phyloP scores from a whole-genome alignment of 2,329 filamentous ascomycete genomes.

The Blastomyces silverae region DNA sequence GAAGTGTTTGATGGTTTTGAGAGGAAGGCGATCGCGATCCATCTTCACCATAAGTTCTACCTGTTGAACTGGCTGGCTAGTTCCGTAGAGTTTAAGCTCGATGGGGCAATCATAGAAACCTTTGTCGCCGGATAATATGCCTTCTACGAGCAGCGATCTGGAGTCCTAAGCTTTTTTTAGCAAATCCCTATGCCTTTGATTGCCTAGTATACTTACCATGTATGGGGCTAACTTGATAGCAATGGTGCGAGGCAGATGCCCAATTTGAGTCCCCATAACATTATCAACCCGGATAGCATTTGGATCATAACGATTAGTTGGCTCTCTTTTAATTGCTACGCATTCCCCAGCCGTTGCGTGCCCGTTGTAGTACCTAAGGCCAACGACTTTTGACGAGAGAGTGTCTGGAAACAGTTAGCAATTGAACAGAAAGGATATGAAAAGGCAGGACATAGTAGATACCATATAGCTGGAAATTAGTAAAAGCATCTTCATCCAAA shows the following conservation, averaged over 20 bases:
- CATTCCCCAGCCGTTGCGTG: slow-evolving; percentile 57
- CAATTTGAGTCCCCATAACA: slow-evolving; percentile 66
- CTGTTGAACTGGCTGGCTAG: slow-evolving; percentile 49
- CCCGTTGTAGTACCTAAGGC: slow-evolving; percentile 57
- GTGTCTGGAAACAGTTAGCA: slow-evolving; percentile 24
- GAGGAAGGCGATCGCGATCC: slow-evolving; percentile 58
- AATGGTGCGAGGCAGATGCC: slow-evolving; percentile 63
- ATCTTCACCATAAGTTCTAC: slow-evolving; percentile 55
- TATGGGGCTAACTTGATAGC: slow-evolving; percentile 68
- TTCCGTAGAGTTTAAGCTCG: slow-evolving; percentile 61
- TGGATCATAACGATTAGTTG: slow-evolving; percentile 59
- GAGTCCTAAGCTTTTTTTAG: slow-evolving; percentile 42
- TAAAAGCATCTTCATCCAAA: slow-evolving; percentile 32
- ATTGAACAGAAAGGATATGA: slow-evolving; percentile 23
- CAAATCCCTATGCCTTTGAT: background rate
- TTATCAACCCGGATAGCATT: slow-evolving; percentile 78
- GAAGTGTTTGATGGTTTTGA: slow-evolving; percentile 46
- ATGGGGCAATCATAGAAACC: slow-evolving; percentile 66
- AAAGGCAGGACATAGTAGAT: slow-evolving; percentile 25
- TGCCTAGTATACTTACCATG: slow-evolving; percentile 47
- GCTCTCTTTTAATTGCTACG: slow-evolving; percentile 59
- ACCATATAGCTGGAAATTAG: slow-evolving; percentile 37
- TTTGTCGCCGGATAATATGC: slow-evolving; percentile 60
- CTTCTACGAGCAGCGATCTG: slow-evolving; percentile 59
- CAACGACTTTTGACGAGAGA: slow-evolving; percentile 53